phyloP scores from a whole-genome alignment of 2,329 filamentous ascomycete species.

The Alternaria infectoria region DNA sequence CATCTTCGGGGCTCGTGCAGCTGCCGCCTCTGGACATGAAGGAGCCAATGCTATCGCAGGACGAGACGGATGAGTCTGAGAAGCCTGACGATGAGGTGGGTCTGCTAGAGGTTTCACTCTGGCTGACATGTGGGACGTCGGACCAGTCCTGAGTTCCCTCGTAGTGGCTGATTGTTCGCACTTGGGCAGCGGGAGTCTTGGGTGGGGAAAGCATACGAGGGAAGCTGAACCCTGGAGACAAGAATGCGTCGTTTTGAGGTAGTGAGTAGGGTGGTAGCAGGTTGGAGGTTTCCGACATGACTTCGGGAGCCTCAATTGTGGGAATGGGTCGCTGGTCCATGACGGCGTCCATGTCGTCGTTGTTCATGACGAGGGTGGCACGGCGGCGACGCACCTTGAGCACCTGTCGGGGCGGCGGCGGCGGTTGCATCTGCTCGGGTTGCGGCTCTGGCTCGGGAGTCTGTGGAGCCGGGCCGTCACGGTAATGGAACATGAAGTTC shows the following conservation, averaged over 20 bases:
- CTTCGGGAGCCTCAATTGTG: constrained; percentile 57
- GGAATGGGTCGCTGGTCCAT: constrained; percentile 49
- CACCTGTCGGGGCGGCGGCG: constrained; percentile 54
- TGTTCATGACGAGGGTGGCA: constrained; percentile 38
- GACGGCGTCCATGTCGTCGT: constrained; percentile 34
- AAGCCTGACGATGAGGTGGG: constrained; percentile 64
- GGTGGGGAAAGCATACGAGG: constrained; percentile 54
- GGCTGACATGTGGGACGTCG: constrained; percentile 36
- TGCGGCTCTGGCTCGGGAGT: constrained; percentile 54
- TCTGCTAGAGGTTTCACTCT: constrained; percentile 57
- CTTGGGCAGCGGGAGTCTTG: constrained; percentile 56
- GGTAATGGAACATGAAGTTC: constrained; percentile 58
- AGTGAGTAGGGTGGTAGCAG: constrained; percentile 33
- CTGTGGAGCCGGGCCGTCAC: constrained; percentile 53
- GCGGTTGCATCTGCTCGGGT: constrained; percentile 46
- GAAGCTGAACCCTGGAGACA: constrained; percentile 50
- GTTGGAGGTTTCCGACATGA: constrained; percentile 34
- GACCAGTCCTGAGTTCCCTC: constrained; percentile 40
- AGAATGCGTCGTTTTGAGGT: constrained; percentile 44
- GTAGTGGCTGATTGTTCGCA: constrained; percentile 37
- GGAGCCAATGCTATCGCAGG: constrained; percentile 62
- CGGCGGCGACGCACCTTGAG: constrained; percentile 58
- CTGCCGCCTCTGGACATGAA: constrained; percentile 65
- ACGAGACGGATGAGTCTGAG: constrained; percentile 68
- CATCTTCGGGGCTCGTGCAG: constrained; percentile 67